These are phyloP conservation scores for Mycena epipterygia DNA, from an alignment of 768 basidiomycete genomes.

Conservation along the genomic window DNA sequence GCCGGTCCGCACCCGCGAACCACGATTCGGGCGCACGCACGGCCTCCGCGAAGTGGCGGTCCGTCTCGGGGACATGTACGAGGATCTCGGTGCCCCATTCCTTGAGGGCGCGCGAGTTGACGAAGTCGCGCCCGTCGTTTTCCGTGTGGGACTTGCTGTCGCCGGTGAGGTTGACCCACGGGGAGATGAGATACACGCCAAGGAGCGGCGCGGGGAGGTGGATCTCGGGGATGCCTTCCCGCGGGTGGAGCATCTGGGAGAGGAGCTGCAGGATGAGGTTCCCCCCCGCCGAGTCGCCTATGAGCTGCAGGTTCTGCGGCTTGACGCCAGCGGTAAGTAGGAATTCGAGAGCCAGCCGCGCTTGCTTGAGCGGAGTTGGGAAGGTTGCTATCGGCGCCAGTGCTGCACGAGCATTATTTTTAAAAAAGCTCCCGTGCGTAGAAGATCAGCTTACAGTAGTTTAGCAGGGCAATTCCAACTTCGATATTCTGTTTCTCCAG, in stretches of 20 bases:
- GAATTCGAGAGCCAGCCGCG: constrained; percentile 43
- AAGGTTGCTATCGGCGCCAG: constrained; percentile 43
- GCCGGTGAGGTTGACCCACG: constrained; percentile 50
- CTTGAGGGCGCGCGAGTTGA: constrained; percentile 31
- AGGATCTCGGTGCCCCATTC: constrained; percentile 40
- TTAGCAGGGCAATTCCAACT: constrained; percentile 45
- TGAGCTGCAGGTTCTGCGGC: constrained; percentile 49
- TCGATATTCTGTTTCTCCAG: constrained; percentile 29
- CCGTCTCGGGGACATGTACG: constrained; percentile 40
- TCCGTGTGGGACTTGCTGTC: constrained; percentile 40
- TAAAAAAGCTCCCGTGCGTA: background rate
- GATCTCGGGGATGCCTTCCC: constrained; percentile 39
- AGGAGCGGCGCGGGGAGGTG: constrained; percentile 38
- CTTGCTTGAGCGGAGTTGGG: constrained; percentile 48
- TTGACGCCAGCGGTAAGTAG: constrained; percentile 46
- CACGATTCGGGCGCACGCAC: constrained; percentile 47
- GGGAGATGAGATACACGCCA: constrained; percentile 48
- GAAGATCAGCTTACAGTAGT: constrained; percentile 44
- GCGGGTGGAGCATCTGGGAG: constrained; percentile 50
- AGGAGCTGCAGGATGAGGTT: constrained; percentile 47
- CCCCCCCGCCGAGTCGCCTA: constrained; percentile 54
- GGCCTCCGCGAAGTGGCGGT: constrained; percentile 49
- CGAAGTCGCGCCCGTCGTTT: constrained; percentile 45
- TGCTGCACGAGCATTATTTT: constrained; percentile 33
- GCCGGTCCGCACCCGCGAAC: constrained; percentile 47